Percentiles rank a stretch among this genome's conserved stretches.
phyloP scores from a whole-genome alignment of 169 alveolate genomes.

The Plasmodium relictum region DNA sequence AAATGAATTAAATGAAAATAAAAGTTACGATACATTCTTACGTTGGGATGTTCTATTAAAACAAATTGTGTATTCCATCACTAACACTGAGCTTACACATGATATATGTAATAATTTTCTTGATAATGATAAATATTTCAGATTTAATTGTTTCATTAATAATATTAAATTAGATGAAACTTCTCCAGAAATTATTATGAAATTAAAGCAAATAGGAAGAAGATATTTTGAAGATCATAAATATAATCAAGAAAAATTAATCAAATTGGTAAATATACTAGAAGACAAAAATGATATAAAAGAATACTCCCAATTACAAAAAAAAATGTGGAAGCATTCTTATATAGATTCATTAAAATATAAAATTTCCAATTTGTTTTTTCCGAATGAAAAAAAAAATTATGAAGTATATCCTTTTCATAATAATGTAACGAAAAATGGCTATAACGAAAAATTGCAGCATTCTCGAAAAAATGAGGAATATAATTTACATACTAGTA shows the following conservation, averaged over 20 bases:
- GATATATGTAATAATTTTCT: constrained; percentile 78
- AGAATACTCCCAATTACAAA: constrained; percentile 56
- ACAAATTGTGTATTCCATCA: constrained; percentile 83
- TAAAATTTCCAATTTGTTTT: constrained; percentile 30
- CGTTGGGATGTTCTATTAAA: constrained; percentile 84
- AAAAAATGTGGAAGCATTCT: constrained; percentile 58
- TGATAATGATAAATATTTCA: constrained; percentile 77
- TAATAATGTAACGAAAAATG: neutral
- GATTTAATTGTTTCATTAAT: constrained; percentile 83
- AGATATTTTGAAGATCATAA: constrained; percentile 78
- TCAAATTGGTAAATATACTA: constrained; percentile 71
- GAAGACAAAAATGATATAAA: constrained; percentile 76
- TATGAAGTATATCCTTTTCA: neutral
- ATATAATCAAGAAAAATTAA: constrained; percentile 63
- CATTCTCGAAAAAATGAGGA: neutral
- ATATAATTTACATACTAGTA: neutral
- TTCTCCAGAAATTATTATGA: constrained; percentile 72
- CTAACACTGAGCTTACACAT: constrained; percentile 84
- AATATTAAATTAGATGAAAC: constrained; percentile 82
- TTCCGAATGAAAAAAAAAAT: constrained; percentile 8
- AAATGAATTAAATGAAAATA: constrained; percentile 42
- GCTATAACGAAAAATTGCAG: neutral
- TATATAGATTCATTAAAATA: constrained; percentile 7
- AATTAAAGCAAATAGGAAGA: constrained; percentile 77
- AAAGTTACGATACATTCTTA: constrained; percentile 59